Conservation (phyloP, 2,329 filamentous ascomycete species). For the Metarhizium guizhouense region DNA sequence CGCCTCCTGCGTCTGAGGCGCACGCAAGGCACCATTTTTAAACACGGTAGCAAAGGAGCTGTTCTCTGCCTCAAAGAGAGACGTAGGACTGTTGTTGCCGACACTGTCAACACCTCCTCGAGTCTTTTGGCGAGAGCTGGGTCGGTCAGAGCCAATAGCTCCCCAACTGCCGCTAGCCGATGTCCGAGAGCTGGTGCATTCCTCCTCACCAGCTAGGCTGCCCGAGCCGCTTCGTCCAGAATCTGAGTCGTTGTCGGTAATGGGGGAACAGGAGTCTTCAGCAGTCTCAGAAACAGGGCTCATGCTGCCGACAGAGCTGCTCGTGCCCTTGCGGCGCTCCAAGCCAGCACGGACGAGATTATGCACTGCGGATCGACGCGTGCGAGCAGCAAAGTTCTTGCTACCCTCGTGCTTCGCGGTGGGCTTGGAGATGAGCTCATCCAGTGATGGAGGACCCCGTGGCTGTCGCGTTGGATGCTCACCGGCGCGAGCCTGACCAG, state of each 20-base stretch:
- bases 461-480: conserved; percentile 93
- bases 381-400: conserved; percentile 93
- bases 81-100: conserved; percentile 40
- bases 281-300: conserved; percentile 81
- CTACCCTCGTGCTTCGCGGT: conserved; percentile 91
- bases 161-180: conserved; percentile 64
- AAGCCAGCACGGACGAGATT: conserved; percentile 86
- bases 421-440: conserved; percentile 82
- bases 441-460: conserved; percentile 80
- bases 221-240: conserved; percentile 65
- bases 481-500: conserved; percentile 84
- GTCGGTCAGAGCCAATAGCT: conserved; percentile 81
- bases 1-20: conserved; percentile 43
- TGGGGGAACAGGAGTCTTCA: conserved; percentile 56
- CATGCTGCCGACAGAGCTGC: conserved; percentile 66
- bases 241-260: conserved; percentile 67
- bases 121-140: conserved; percentile 59
- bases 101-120: conserved; percentile 56
- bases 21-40: conserved; percentile 47
- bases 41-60: conserved; percentile 59
- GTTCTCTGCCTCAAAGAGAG: conserved; percentile 36
- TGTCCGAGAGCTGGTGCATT: conserved; percentile 65
- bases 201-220: conserved; percentile 67
- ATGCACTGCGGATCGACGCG: conserved; percentile 83
- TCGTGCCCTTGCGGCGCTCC: conserved; percentile 71